Base-by-base conservation (phyloP, 1,284 basidiomycete species). In the Rhodotorula sp. region DNA sequence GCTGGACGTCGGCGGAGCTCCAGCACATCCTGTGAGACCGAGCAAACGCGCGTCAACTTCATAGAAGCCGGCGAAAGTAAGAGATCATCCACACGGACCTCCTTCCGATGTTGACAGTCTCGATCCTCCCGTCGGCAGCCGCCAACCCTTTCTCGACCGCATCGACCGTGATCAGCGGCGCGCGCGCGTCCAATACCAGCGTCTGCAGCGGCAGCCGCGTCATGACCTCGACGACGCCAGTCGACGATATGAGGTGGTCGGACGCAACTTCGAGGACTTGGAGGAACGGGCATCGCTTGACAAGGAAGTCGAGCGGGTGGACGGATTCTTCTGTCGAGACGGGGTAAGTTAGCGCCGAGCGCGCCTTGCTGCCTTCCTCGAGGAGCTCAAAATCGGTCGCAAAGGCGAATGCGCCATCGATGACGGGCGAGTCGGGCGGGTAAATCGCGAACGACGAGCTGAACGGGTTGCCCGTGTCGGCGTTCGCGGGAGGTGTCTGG, bases 231-330 rank as follows among this genome's bases (percentile, higher is more conserved):
- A 4, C 20, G 29, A 62, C 15, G 5, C 52, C 52, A 7, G 10
- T 22, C 10, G 11, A 44, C 30, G 24, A 29, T 4, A 62, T 3
- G 27, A 55, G 52, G 24, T 62, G 29, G 44, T 62, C 61, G 5
- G 44, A 54, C 9, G 39, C 47, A 36, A 58, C 34, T 20, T 24
- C n/a, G 47, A 64, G 48, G 19, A n/a, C n/a, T 47, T 57, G 62
- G 47, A 64, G 27, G 62, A 62, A 64, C 24, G 62, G 46, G 32
- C 55, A 58, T 5, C 24, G 29, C 27, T 2, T 4, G 7, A 36
- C 17, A 48, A 64, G 55, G 22, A 34, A 32, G 29, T 51, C 62
- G 13, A 58, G 56, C 34, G 62, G 62, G 27, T 47, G 7, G 22
- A 36, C n/a, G 30, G 44, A 27, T 36, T 58, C 62, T 29, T 24